These are phyloP conservation scores for thale cress (Arabidopsis thaliana) DNA, from an alignment of 345 rosid genomes.

Conservation along the genomic window TAIR10.1 NC_003075.7:13433001-13433500, in stretches of 20 bases:
- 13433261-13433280: conserved; percentile 81
- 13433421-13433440: conserved; percentile 17
- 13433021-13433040: conserved; percentile 79
- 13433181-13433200: not conserved
- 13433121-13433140: conserved; percentile 20
- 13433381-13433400: not conserved
- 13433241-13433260: conserved; percentile 72
- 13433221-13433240: conserved; percentile 82
- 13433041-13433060: conserved; percentile 75
- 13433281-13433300: conserved; percentile 80
- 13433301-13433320: conserved; percentile 52
- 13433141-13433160: conserved; percentile 5
- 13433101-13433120: not conserved
- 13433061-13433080: conserved; percentile 42
- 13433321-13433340: conserved; percentile 19
- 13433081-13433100: conserved; percentile 17
- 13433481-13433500: conserved; percentile 6
- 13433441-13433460: conserved; percentile 5
- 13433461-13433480: conserved; percentile 8
- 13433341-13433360: conserved; percentile 13
- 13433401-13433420: conserved; percentile 2
- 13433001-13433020: conserved; percentile 98
- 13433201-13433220: conserved; percentile 50
- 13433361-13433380: conserved; percentile 9
- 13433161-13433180: conserved; percentile 11